Base-by-base conservation (phyloP, 768 basidiomycete genomes). In the Pleurotus citrinopileatus region DNA sequence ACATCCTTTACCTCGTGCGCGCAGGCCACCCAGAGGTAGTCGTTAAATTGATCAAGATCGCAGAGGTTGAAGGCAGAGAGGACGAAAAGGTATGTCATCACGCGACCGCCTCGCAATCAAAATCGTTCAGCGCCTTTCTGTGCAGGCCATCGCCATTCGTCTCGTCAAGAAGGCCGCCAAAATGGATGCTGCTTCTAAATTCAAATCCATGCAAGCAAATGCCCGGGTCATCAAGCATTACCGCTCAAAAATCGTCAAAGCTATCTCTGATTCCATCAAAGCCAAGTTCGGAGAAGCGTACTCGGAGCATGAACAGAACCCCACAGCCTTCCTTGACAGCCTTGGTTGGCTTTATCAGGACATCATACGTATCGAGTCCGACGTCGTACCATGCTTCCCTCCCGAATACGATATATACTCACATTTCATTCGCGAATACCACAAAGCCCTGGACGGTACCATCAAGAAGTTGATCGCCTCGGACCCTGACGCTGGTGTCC, bases 221-320 rank as follows among this genome's bases (percentile, higher is more conserved):
- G 91, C 95, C 10, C 86, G 96, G 38, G 77, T 92, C 28, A 84
- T 98, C 67, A 99, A 98, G 70, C 91, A 97, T 68, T 98, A 98
- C 67, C 86, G 95, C 15, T 86, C 90, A 53, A 96, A 94, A 66
- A 81, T 97, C 56, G 79, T 83, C 58, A 91, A 89, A 63, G 81
- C 80, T 20, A 91, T 98, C 66, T 74, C 80, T 1, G 83, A 88
- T 13, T 87, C 92, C 4, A 88, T 96, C 62, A 80, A 82, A 55
- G 73, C 73, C 25, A 80, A 81, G 54, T 91, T 96, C 63, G 80
- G 88, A 2, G 75, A 77, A 4, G 84, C 85, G 2, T 91, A 83
- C 63, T 73, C 76, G 46, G 78, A 74, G 23, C 78, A 84, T 59
- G 76, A 83, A 57, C 76, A 80, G 20, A 77, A 92, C 59, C 85